Evolutionary conservation across 2,329 filamentous ascomycete genomes (phyloP).

Genomic region (Fusarium pseudocircinatum): DNA sequence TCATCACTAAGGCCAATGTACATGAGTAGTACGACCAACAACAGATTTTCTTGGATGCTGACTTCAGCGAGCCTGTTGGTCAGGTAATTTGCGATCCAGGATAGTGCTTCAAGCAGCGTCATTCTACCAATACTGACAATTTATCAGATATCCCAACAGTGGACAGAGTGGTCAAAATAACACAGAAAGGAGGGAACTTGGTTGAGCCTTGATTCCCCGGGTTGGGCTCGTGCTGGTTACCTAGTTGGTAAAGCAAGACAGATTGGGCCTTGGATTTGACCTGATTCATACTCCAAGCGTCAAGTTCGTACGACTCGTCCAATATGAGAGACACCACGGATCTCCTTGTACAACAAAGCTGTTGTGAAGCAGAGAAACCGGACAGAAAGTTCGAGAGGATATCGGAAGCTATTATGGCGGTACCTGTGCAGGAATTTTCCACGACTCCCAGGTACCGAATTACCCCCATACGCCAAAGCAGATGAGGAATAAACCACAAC

Average conservation of each 20-base stretch:
- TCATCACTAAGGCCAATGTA: background rate
- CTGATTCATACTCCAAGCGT: constrained; percentile 1
- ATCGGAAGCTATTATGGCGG: background rate
- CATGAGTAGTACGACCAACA: background rate
- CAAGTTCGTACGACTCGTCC: background rate
- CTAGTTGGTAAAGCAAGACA: constrained; percentile 25
- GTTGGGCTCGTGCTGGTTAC: constrained; percentile 24
- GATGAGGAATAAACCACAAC: background rate
- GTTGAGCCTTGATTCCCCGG: background rate
- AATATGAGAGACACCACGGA: background rate
- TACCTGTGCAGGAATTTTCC: background rate
- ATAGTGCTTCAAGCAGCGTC: background rate
- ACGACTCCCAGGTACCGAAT: background rate
- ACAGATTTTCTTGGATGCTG: background rate
- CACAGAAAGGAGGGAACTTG: background rate
- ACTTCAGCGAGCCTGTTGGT: background rate
- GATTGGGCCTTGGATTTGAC: background rate
- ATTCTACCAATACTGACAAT: background rate
- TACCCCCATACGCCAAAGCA: background rate
- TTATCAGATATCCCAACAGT: background rate
- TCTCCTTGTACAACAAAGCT: constrained; percentile 11
- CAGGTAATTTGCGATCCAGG: background rate
- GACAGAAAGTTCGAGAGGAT: background rate
- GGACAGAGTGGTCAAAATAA: background rate
- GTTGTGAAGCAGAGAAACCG: background rate